These are phyloP conservation scores for Nymphaea colorata DNA, from an alignment of 164 flowering plant genomes.

Conservation along the genomic window DNA sequence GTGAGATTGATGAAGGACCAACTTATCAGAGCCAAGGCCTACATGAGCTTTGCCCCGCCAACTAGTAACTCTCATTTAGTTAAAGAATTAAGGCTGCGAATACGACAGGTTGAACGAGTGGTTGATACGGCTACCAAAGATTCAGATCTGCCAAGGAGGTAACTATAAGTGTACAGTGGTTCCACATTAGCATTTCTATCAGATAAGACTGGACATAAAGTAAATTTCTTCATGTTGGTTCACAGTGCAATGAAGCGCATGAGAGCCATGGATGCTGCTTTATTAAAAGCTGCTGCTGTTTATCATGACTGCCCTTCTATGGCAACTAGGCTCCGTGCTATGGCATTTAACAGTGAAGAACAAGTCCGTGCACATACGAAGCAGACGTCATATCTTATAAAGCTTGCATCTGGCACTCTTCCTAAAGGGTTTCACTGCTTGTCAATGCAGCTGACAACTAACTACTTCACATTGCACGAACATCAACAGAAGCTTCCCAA, in stretches of 20 bases:
- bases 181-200: not conserved
- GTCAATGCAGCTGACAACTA: constrained; percentile 74
- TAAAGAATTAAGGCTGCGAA: constrained; percentile 62
- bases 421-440: constrained; percentile 94
- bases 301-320: constrained; percentile 62
- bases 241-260: constrained; percentile 69
- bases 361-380: constrained; percentile 50
- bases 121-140: constrained; percentile 58
- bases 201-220: not conserved
- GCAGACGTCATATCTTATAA: constrained; percentile 46
- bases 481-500: constrained; percentile 40
- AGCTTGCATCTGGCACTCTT: constrained; percentile 77
- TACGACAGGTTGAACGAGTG: constrained; percentile 67
- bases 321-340: constrained; percentile 68
- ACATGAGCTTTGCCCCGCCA: constrained; percentile 55
- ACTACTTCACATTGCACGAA: constrained; percentile 55
- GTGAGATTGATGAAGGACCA: constrained; percentile 78
- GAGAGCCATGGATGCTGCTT: constrained; percentile 59
- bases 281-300: constrained; percentile 49
- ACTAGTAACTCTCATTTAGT: constrained; percentile 57
- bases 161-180: not conserved
- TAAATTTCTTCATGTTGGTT: constrained; percentile 1
- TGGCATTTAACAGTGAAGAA: constrained; percentile 70
- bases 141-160: constrained; percentile 74
- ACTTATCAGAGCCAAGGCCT: constrained; percentile 68